Conservation (phyloP, 768 basidiomycete genomes). For the Tricholoma hemisulphureum region DNA sequence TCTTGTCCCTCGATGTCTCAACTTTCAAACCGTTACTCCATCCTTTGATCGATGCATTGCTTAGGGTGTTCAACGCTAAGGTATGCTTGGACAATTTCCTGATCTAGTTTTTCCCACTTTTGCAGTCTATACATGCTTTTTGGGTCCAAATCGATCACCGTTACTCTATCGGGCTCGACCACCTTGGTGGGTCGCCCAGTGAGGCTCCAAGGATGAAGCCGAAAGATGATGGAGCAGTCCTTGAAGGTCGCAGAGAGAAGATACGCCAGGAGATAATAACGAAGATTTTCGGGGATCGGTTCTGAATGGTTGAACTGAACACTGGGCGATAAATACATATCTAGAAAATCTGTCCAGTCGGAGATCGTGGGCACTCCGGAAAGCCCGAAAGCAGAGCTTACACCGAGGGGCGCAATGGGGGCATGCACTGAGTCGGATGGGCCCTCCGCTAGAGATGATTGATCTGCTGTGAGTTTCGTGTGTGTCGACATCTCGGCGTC, state of each 20-base stretch:
- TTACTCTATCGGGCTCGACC: constrained; percentile 38
- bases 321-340: constrained; percentile 44
- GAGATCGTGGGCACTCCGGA: constrained; percentile 52
- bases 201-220: constrained; percentile 31
- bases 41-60: constrained; percentile 33
- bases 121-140: constrained; percentile 65
- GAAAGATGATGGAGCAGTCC: constrained; percentile 74
- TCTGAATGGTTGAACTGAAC: constrained; percentile 34
- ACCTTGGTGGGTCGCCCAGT: constrained; percentile 10
- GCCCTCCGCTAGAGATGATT: constrained; percentile 18
- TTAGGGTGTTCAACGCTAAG: constrained; percentile 21
- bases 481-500: constrained; percentile 26
- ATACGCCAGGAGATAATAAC: constrained; percentile 70
- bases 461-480: constrained; percentile 19
- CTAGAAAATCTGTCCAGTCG: constrained; percentile 68
- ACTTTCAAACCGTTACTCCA: constrained; percentile 4
- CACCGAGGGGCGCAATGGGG: constrained; percentile 31
- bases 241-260: constrained; percentile 93
- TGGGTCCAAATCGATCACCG: constrained; percentile 83
- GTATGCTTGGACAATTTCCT: constrained; percentile 56
- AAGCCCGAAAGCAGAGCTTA: constrained; percentile 28
- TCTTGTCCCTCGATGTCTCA: too few species aligned
- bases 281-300: constrained; percentile 44
- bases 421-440: constrained; percentile 11
- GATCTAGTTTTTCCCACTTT: constrained; percentile 75